Conservation (phyloP, 371 early-diverging fungal species). For the Mucor saturninus region DNA sequence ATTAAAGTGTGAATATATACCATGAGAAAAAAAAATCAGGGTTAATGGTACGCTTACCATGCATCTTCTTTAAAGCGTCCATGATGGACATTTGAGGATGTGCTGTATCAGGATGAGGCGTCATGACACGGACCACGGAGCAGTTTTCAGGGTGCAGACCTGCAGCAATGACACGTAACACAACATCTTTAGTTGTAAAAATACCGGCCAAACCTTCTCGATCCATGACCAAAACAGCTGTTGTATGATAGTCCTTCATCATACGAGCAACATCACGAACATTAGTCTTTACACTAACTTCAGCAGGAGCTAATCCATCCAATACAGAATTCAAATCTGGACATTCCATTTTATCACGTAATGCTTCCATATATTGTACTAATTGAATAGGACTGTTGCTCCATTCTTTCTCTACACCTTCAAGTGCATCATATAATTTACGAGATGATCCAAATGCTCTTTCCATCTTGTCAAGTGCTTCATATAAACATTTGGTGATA, state of each 20-base stretch:
- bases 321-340: slow-evolving; percentile 82
- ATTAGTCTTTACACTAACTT: slow-evolving; percentile 77
- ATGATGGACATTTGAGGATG: slow-evolving; percentile 75
- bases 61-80: slow-evolving; percentile 89
- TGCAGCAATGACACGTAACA: slow-evolving; percentile 91
- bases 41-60: slow-evolving; percentile 49
- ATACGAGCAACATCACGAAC: slow-evolving; percentile 86
- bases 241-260: slow-evolving; percentile 83
- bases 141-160: slow-evolving; percentile 84
- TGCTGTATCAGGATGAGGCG: slow-evolving; percentile 91
- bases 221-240: slow-evolving; percentile 86
- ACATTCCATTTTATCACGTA: slow-evolving; percentile 80
- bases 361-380: slow-evolving; percentile 54
- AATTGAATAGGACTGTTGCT: slow-evolving; percentile 42
- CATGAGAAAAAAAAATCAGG: no score
- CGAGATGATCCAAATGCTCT: slow-evolving; percentile 89
- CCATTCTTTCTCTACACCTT: slow-evolving; percentile 93
- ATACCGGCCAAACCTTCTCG: slow-evolving; percentile 83
- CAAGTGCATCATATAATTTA: slow-evolving; percentile 88
- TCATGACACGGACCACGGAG: slow-evolving; percentile 91
- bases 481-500: slow-evolving; percentile 95
- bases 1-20: no score
- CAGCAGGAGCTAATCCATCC: slow-evolving; percentile 58
- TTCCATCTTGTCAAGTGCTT: slow-evolving; percentile 94
- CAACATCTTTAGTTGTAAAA: slow-evolving; percentile 88